Conservation (phyloP, 306 rosid genomes). For the Sphenostylis stenocarpa region DNA sequence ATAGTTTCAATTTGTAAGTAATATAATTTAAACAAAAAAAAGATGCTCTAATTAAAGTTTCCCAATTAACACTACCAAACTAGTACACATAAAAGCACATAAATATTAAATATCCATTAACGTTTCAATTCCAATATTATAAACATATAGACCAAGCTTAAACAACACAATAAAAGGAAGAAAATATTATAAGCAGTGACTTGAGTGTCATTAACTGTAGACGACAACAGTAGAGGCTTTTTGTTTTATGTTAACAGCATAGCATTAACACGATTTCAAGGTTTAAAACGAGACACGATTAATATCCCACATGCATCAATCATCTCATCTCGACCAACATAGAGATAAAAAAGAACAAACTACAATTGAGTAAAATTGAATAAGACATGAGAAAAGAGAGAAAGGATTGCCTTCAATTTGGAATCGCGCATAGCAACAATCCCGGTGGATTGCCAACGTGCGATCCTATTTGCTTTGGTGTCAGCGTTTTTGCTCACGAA, state of each 20-base stretch:
- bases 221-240: not conserved
- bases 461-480: slow-evolving; percentile 54
- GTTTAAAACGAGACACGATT: not conserved
- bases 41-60: not conserved
- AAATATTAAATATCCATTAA: not conserved
- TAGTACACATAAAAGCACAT: not conserved
- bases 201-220: not conserved
- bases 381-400: not conserved
- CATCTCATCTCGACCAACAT: not conserved
- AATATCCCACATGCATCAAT: slow-evolving; percentile 12
- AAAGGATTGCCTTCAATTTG: slow-evolving; percentile 69
- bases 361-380: not conserved
- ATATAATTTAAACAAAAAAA: not conserved
- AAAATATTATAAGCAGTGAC: not conserved
- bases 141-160: not conserved
- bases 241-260: not conserved
- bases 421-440: slow-evolving; percentile 88
- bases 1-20: not conserved
- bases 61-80: not conserved
- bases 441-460: slow-evolving; percentile 97
- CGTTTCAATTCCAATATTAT: not conserved
- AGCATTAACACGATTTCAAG: not conserved
- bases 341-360: not conserved
- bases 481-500: slow-evolving; percentile 56
- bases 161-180: not conserved